These are phyloP conservation scores for Cyberlindnera nakhonratchasimensis DNA, from an alignment of 805 yeast genomes.

Conservation along the genomic window DNA sequence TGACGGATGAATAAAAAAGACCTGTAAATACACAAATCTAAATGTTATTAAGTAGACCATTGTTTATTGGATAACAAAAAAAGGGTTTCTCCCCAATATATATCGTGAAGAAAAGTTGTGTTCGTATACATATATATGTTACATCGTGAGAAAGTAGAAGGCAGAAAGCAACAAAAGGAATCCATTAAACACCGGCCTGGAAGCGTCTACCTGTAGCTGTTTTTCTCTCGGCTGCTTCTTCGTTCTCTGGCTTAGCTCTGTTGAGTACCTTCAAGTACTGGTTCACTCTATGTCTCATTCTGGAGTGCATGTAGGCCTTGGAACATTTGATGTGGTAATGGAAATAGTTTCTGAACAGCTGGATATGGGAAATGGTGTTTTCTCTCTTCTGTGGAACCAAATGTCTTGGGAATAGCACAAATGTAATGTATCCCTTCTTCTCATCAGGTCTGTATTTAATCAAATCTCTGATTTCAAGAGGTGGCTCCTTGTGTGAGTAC, in stretches of 20 bases:
- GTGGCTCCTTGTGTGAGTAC: conserved; percentile 87
- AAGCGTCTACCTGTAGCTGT: conserved; percentile 33
- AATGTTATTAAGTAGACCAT: not conserved
- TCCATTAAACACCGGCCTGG: conserved; percentile 10
- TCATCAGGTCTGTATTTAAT: conserved; percentile 38
- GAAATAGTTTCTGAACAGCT: conserved; percentile 92
- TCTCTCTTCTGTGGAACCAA: conserved; percentile 65
- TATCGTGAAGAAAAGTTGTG: not conserved
- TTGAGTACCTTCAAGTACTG: conserved; percentile 93
- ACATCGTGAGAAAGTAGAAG: not conserved
- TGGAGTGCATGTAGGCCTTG: conserved; percentile 95
- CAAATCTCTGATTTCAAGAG: conserved; percentile 68
- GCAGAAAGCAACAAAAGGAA: not conserved
- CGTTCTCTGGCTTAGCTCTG: conserved; percentile 93
- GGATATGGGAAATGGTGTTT: conserved; percentile 86
- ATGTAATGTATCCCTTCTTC: conserved; percentile 54
- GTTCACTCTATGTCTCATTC: conserved; percentile 95
- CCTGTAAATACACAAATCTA: conserved; percentile 2
- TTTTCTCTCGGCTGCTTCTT: conserved; percentile 53
- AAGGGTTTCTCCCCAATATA: not conserved
- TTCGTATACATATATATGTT: not conserved
- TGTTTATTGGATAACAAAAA: conserved; percentile 3
- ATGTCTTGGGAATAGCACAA: conserved; percentile 82
- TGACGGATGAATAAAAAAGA: not conserved
- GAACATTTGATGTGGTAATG: conserved; percentile 98